Evolutionary conservation across 2,329 filamentous ascomycete genomes (phyloP), one percentile per base, ranked within the genome.

Genomic region (Colletotrichum eleusines): DNA sequence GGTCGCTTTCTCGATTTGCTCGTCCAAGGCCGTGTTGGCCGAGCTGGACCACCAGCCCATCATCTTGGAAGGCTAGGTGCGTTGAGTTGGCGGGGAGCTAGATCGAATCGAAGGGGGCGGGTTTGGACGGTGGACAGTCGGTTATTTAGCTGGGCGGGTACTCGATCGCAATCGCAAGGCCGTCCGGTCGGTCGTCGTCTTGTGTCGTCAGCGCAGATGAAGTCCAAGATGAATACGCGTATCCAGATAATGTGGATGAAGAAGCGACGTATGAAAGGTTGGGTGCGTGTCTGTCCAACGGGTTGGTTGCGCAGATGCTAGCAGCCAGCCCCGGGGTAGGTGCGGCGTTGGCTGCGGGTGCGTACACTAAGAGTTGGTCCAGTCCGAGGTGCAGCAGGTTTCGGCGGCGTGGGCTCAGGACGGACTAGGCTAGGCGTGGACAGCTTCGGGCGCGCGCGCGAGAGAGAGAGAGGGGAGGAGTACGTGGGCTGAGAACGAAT

Each of bases 41-140:
- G 94, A 95, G 76, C 92, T 93, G 80, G 97, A 98, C 95, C 95
- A 99, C 87, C 95, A 94, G 80, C 94, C 91, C 95, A 98, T 98
- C 87, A 88, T 92, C 76, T 83, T 85, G 74, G 46, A 50, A 62
- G 44, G 58, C 60, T 61, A 40, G 63, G 65, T 28, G 62, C n/a
- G 65, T 63, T 58, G 35, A 44, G 61, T 63, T 51, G 42, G 69
- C 58, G 58, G 69, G 69, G 58, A 44, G 64, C 35, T 48, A 26
- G 20, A 62, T 33, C n/a, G 66, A 28, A 62, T 33, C 26, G 66
- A 62, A 62, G 55, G 48, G 38, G 63, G 63, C 57, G 57, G 35
- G 31, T 63, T 18, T 71, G 28, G 53, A 59, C 42, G 33, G 59
- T 71, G 11, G 59, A 38, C 40, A 53, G 38, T 44, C 11, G 44